A percentile compares a stretch with the other conserved stretches of the same genome.
These are phyloP conservation scores for Starmerella asiatica DNA, from an alignment of 805 yeast genomes.

Conservation along the genomic window DNA sequence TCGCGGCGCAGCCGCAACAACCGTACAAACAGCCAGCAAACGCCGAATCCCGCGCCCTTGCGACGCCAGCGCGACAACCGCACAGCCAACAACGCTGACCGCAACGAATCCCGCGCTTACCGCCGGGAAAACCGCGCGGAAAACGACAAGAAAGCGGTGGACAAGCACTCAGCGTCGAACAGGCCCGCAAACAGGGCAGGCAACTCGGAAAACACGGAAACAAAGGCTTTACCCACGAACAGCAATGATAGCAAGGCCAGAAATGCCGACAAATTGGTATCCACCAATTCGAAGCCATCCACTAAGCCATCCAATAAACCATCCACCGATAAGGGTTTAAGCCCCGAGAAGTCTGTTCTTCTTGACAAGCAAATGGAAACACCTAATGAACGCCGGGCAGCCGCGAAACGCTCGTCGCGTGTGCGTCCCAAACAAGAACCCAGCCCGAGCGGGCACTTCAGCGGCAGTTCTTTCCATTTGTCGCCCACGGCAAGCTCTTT, in stretches of 20 bases:
- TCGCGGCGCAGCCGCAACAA: too few relatives aligned
- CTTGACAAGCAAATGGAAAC: not conserved
- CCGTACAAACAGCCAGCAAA: too few relatives aligned
- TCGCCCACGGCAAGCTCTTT: slow-evolving; percentile 22
- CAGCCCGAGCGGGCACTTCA: slow-evolving; percentile 5
- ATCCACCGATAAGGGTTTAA: not conserved
- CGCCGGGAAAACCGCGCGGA: too few relatives aligned
- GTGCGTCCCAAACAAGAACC: not conserved
- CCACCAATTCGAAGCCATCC: not conserved
- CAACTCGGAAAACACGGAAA: too few relatives aligned
- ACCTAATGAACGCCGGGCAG: not conserved
- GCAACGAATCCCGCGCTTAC: too few relatives aligned
- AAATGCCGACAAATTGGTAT: not conserved
- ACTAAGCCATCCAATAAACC: not conserved
- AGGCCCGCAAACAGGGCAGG: too few relatives aligned
- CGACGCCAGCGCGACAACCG: too few relatives aligned
- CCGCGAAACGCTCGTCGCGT: not conserved
- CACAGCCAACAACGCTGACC: too few relatives aligned
- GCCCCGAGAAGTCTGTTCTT: not conserved
- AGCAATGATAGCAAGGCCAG: not conserved
- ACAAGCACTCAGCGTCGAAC: too few relatives aligned
- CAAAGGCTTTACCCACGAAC: too few relatives aligned
- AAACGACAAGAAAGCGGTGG: too few relatives aligned
- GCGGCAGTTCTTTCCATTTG: slow-evolving; percentile 21
- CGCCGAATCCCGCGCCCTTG: too few relatives aligned